Evolutionary conservation across 345 rosid genomes (phyloP).

Genomic region (Luvunga scandens): DNA sequence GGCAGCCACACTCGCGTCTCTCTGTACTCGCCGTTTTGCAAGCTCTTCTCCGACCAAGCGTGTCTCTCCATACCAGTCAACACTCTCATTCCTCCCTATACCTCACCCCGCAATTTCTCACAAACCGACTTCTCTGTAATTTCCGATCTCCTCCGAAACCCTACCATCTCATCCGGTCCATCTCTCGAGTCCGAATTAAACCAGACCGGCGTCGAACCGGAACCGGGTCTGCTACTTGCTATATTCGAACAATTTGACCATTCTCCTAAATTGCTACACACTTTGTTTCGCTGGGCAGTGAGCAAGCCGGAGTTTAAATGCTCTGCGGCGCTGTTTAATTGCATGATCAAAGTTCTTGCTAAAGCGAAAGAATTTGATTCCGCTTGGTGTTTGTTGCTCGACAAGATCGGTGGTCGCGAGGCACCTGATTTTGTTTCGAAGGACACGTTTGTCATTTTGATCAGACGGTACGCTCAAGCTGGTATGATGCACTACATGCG

Average conservation of each 20-base stretch:
- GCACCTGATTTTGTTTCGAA: slow-evolving; percentile 46
- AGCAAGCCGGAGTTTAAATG: slow-evolving; percentile 49
- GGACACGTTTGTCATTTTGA: slow-evolving; percentile 62
- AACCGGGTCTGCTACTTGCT: slow-evolving; percentile 36
- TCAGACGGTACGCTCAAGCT: slow-evolving; percentile 80
- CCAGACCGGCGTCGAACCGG: slow-evolving; percentile 54
- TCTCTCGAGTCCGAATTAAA: slow-evolving; percentile 52
- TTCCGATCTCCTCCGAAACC: slow-evolving; percentile 47
- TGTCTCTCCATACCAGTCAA: slow-evolving; percentile 28
- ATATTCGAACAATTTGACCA: slow-evolving; percentile 57
- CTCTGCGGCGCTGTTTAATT: slow-evolving; percentile 44
- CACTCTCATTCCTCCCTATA: slow-evolving; percentile 26
- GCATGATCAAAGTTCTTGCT: slow-evolving; percentile 51
- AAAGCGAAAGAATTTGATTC: slow-evolving; percentile 66
- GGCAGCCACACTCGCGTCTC: slow-evolving; percentile 12
- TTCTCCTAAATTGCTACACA: slow-evolving; percentile 61
- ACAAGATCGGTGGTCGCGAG: slow-evolving; percentile 33
- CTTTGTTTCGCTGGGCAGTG: slow-evolving; percentile 74
- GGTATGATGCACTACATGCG: slow-evolving; percentile 35
- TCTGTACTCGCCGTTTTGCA: slow-evolving; percentile 8
- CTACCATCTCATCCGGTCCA: slow-evolving; percentile 35
- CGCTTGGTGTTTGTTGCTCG: slow-evolving; percentile 70
- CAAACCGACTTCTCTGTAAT: slow-evolving; percentile 42
- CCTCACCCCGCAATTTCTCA: slow-evolving; percentile 27
- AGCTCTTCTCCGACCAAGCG: slow-evolving; percentile 30